Percentiles rank a stretch among this genome's conserved stretches.
Evolutionary conservation across 371 early-diverging fungal species (phyloP).

Genomic region (Circinella umbellata): DNA sequence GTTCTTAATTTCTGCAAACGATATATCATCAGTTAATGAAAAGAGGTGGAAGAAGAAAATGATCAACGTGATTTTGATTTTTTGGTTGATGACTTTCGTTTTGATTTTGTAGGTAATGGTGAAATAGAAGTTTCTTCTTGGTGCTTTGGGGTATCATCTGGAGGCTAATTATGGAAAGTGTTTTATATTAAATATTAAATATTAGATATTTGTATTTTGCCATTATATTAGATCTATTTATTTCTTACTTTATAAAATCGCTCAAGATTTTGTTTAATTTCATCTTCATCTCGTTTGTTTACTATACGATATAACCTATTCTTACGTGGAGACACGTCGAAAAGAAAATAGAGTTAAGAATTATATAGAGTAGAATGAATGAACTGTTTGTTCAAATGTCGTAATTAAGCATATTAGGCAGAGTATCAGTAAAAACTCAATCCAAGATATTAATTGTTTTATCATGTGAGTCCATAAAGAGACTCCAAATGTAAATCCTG

Average conservation of each 20-base stretch:
- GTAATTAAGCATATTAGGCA: no score
- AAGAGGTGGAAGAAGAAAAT: neutral
- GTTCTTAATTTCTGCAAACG: no score
- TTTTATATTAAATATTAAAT: neutral
- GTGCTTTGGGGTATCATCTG: neutral
- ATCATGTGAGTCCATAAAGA: no score
- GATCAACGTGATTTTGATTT: neutral
- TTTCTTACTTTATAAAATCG: neutral
- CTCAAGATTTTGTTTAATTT: slow-evolving; percentile 1
- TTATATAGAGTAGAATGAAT: no score
- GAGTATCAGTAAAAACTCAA: no score
- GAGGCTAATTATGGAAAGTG: neutral
- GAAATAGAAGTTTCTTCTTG: neutral
- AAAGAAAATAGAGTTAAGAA: no score
- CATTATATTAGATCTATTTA: neutral
- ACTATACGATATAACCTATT: neutral
- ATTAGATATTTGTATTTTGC: neutral
- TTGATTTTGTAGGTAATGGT: neutral
- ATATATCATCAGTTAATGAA: neutral
- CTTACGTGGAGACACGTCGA: neutral
- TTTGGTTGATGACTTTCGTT: neutral
- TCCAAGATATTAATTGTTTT: no score
- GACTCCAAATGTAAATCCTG: no score
- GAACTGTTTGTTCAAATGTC: no score
- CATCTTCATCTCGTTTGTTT: neutral